Base-by-base conservation (phyloP, 2,329 filamentous ascomycete species). In the Huntiella omanensis region DNA sequence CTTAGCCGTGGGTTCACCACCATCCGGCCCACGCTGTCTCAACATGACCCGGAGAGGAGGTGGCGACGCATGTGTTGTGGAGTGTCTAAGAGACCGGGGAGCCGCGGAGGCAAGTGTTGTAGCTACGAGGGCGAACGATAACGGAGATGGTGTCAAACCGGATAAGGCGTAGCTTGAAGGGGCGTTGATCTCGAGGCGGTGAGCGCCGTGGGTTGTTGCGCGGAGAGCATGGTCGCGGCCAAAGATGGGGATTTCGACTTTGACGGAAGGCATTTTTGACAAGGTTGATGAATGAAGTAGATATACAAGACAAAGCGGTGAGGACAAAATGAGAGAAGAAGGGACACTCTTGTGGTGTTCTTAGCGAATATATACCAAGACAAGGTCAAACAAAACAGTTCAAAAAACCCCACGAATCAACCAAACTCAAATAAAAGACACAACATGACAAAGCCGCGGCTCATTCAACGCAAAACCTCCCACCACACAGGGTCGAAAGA, bases 231-330 rank as follows among this genome's bases (percentile, higher is more conserved):
- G 59, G 10, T 52, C 49, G 17, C 62, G 55, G 36, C 67, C 67
- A 57, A 75, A 76, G 53, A 71, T 64, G 47, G 72, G 70, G 38
- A 74, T 61, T 54, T 76, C 72, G 13, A 75, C 63, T 12, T 58
- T 35, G 33, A 48, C 35, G 16, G 34, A 17, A 10, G 42, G 4
- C 54, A 54, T 44, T n/a, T n/a, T 7, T 43, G 22, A 8, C 38
- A 10, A 32, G 32, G 32, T 13, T 36, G 13, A 12, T 16, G 8
- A 15, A 16, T 28, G 28, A 10, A 28, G 8, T 7, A 28, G 22
- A 10, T 28, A 10, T 28, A 19, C 17, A 28, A 28, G 6, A 28
- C 22, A 28, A 28, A 28, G 22, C 8, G 8, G 8, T 10, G 22
- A 28, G 7, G 22, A 28, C 17, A 10, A 28, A 28, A 28, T 28